These are phyloP conservation scores for Parafenestella ontariensis DNA, from an alignment of 2,329 filamentous ascomycete genomes.

Conservation along the genomic window DNA sequence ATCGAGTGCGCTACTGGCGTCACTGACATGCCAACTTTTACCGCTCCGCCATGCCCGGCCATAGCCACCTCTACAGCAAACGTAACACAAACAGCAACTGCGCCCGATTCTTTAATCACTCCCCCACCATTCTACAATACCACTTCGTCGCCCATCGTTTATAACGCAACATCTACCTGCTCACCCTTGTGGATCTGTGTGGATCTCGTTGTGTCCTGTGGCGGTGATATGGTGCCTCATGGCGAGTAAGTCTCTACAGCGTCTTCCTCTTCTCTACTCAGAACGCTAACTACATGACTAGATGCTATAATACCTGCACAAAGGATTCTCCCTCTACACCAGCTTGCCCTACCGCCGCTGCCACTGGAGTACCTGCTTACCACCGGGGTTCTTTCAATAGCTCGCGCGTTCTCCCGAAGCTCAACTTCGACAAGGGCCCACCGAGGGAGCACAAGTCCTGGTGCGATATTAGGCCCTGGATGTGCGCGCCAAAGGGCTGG, in stretches of 20 bases:
- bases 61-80: neutral
- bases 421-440: neutral
- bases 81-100: neutral
- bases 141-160: neutral
- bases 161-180: conserved; percentile 1
- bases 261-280: neutral
- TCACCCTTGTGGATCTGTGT: conserved; percentile 11
- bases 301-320: conserved; percentile 1
- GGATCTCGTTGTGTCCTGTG: conserved; percentile 12
- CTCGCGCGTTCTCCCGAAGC: neutral
- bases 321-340: neutral
- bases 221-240: neutral
- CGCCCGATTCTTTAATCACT: neutral
- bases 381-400: no score
- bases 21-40: conserved; percentile 11
- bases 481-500: neutral
- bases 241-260: conserved; percentile 9
- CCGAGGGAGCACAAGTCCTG: neutral
- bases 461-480: neutral
- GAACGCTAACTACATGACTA: neutral
- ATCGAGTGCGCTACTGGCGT: conserved; percentile 11
- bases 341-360: neutral
- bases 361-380: neutral
- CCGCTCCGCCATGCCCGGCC: conserved; percentile 1
- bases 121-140: neutral